Conservation (phyloP, 257 asterid genomes). For the Solanum ossicruentum region DNA sequence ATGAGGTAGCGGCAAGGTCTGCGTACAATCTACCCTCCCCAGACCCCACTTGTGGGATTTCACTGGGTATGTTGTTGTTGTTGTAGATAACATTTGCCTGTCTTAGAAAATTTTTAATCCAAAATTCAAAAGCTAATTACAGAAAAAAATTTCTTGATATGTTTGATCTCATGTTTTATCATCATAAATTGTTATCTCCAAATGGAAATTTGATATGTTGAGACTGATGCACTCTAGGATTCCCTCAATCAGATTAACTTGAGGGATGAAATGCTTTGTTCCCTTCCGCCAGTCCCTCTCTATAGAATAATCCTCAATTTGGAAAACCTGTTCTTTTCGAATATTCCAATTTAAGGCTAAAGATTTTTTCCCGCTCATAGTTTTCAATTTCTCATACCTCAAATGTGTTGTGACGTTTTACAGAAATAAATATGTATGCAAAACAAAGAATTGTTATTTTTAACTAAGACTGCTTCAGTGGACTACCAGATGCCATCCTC, state of each 20-base stretch:
- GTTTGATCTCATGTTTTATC: neutral
- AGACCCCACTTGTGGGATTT: no score
- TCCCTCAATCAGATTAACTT: neutral
- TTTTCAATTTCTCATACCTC: neutral
- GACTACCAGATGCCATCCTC: slow-evolving; percentile 18
- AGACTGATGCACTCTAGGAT: neutral
- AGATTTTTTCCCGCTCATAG: neutral
- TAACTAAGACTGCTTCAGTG: slow-evolving; percentile 7
- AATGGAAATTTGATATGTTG: neutral
- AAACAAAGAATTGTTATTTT: neutral
- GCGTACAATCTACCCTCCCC: no score
- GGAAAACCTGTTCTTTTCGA: neutral
- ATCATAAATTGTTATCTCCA: neutral
- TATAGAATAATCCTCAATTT: neutral
- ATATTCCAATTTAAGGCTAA: neutral
- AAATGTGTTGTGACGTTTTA: neutral
- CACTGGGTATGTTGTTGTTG: no score
- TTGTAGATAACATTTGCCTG: neutral
- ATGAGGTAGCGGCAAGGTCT: no score
- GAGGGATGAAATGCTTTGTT: neutral
- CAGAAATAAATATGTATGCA: neutral
- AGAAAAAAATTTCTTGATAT: neutral
- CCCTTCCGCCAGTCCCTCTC: neutral
- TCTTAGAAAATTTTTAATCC: neutral
- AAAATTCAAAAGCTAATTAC: neutral